Percentiles rank a stretch among this genome's conserved stretches.
Conservation (phyloP, 805 yeast species). For the Kregervanrija fluxuum region DNA sequence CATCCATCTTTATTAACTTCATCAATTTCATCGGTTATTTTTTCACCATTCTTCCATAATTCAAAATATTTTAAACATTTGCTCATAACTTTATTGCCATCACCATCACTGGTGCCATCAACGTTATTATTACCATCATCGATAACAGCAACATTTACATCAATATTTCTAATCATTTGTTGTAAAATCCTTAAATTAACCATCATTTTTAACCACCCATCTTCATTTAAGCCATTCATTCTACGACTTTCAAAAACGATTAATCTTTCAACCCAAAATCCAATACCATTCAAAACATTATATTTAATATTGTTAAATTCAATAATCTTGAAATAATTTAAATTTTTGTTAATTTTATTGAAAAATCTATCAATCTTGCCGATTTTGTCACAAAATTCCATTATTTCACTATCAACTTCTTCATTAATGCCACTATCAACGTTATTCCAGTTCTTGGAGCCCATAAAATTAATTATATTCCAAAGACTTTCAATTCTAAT, state of each 20-base stretch:
- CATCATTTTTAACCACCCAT: slow-evolving; percentile 53
- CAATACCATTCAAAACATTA: slow-evolving; percentile 5
- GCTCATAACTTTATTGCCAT: slow-evolving; percentile 5
- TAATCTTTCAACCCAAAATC: slow-evolving; percentile 36
- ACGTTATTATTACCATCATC: slow-evolving; percentile 3
- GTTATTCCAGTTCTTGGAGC: slow-evolving; percentile 5
- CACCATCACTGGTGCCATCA: background rate
- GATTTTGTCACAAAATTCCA: slow-evolving; percentile 12
- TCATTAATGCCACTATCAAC: slow-evolving; percentile 4
- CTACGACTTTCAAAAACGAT: slow-evolving; percentile 46
- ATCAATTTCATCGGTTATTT: slow-evolving; percentile 2
- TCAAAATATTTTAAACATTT: slow-evolving; percentile 50
- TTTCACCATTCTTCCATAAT: slow-evolving; percentile 19
- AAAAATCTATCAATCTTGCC: slow-evolving; percentile 9
- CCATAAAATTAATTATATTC: slow-evolving; percentile 10
- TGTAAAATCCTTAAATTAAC: slow-evolving; percentile 60
- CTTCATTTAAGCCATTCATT: slow-evolving; percentile 42
- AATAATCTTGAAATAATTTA: no score
- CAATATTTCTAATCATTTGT: slow-evolving; percentile 58
- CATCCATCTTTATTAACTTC: slow-evolving; percentile 3
- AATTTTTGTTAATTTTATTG: slow-evolving; percentile 6
- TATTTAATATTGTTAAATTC: no score
- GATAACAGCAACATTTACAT: background rate
- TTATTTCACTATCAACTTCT: slow-evolving; percentile 9
- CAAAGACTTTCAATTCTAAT: slow-evolving; percentile 29